Conservation (phyloP, 306 rosid genomes). For the Acacia acuminata region DNA sequence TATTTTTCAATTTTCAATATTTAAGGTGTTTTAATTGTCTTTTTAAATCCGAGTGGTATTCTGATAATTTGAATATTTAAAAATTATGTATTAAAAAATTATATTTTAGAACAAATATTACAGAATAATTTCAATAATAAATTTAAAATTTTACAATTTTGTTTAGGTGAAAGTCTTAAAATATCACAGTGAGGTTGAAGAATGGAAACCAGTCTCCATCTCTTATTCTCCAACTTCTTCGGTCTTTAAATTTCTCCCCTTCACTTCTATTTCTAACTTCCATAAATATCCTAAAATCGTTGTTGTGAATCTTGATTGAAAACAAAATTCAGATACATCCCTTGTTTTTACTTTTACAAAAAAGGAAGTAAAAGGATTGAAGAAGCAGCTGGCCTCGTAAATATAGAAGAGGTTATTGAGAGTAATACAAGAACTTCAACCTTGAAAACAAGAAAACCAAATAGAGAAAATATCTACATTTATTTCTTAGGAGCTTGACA, state of each 20-base stretch:
- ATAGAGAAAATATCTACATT: constrained; percentile 35
- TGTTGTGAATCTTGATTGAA: neutral
- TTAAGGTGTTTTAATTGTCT: neutral
- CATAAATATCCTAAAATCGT: neutral
- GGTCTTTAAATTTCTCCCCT: neutral
- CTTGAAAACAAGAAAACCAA: constrained; percentile 38
- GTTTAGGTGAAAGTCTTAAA: neutral
- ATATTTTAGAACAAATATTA: neutral
- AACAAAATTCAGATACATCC: neutral
- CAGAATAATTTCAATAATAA: neutral
- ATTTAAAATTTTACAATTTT: neutral
- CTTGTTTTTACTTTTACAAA: neutral
- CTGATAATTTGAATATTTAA: neutral
- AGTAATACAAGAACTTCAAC: constrained; percentile 25
- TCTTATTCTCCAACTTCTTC: neutral
- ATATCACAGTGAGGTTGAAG: neutral
- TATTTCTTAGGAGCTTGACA: constrained; percentile 66
- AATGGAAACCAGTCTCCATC: neutral
- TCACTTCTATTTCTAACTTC: neutral
- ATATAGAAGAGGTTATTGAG: constrained; percentile 29
- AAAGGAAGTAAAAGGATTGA: neutral
- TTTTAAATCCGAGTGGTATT: neutral
- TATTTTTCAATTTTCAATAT: neutral
- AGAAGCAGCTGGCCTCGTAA: neutral
- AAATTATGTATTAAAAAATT: neutral